A percentile compares a stretch with the other conserved stretches of the same genome.
These are phyloP conservation scores for Tieghemiomyces parasiticus DNA, from an alignment of 192 early-diverging fungal genomes.

Conservation along the genomic window DNA sequence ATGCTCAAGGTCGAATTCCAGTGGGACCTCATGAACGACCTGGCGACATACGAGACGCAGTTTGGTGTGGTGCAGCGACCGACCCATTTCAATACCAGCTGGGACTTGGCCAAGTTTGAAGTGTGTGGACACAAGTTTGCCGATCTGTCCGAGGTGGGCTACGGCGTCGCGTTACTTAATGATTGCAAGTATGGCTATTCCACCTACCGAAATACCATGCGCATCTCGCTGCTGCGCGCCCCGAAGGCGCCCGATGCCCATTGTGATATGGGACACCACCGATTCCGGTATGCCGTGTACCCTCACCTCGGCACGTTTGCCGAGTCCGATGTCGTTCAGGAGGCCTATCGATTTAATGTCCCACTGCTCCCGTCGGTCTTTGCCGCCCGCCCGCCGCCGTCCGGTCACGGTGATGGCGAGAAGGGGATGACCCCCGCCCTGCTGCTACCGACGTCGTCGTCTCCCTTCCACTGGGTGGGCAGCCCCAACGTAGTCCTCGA, in stretches of 20 bases:
- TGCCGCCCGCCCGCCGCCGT: neutral
- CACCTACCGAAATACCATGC: slow-evolving; percentile 61
- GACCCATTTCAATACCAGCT: slow-evolving; percentile 89
- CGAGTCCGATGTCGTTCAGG: slow-evolving; percentile 71
- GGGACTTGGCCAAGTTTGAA: slow-evolving; percentile 84
- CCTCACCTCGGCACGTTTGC: slow-evolving; percentile 74
- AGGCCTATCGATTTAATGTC: slow-evolving; percentile 84
- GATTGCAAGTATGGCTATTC: slow-evolving; percentile 96
- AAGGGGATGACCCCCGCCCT: neutral
- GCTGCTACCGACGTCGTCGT: slow-evolving; percentile 13
- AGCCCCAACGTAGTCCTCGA: slow-evolving; percentile 76
- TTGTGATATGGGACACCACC: slow-evolving; percentile 52
- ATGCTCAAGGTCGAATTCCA: slow-evolving; percentile 89
- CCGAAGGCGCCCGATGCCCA: slow-evolving; percentile 58
- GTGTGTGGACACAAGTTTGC: slow-evolving; percentile 95
- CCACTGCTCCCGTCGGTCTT: slow-evolving; percentile 29
- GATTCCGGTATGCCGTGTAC: slow-evolving; percentile 79
- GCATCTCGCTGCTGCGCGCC: slow-evolving; percentile 72
- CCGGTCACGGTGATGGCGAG: neutral
- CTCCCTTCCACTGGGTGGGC: slow-evolving; percentile 24
- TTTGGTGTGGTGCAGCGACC: slow-evolving; percentile 84
- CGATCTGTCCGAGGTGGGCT: slow-evolving; percentile 91
- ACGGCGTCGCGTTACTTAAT: slow-evolving; percentile 85
- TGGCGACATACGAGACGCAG: slow-evolving; percentile 90
- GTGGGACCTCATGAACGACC: slow-evolving; percentile 67